These are phyloP conservation scores for Lasiodiplodia gonubiensis DNA, from an alignment of 2,329 filamentous ascomycete species.

Conservation along the genomic window DNA sequence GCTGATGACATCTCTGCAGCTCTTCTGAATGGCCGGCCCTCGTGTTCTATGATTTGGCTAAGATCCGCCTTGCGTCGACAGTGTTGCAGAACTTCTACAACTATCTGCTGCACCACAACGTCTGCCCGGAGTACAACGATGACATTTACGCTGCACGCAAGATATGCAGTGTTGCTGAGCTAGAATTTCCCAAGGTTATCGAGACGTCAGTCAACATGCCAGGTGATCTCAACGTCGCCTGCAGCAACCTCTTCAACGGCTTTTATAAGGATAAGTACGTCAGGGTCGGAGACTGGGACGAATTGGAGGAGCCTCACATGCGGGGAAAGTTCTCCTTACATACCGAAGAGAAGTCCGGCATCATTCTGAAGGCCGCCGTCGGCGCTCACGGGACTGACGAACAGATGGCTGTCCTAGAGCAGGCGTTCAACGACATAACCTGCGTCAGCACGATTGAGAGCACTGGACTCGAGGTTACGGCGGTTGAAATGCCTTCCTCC, in stretches of 20 bases:
- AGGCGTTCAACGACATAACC: slow-evolving; percentile 25
- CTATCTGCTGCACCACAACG: slow-evolving; percentile 82
- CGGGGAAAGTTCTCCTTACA: background rate
- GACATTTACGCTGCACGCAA: slow-evolving; percentile 70
- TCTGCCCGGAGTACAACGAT: slow-evolving; percentile 78
- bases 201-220: slow-evolving; percentile 64
- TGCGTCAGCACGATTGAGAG: slow-evolving; percentile 35
- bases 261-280: slow-evolving; percentile 51
- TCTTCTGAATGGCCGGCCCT: slow-evolving; percentile 62
- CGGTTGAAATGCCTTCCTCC: slow-evolving; percentile 55
- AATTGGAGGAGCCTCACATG: slow-evolving; percentile 30
- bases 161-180: slow-evolving; percentile 69
- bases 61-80: slow-evolving; percentile 64
- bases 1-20: slow-evolving; percentile 48
- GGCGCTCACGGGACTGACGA: slow-evolving; percentile 53
- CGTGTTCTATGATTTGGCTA: slow-evolving; percentile 58
- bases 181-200: slow-evolving; percentile 68
- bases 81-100: slow-evolving; percentile 86
- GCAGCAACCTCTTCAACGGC: slow-evolving; percentile 70
- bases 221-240: slow-evolving; percentile 80
- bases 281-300: slow-evolving; percentile 51
- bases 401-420: slow-evolving; percentile 36
- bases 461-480: slow-evolving; percentile 48
- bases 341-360: slow-evolving; percentile 53
- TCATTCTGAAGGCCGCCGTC: slow-evolving; percentile 58